phyloP scores from a whole-genome alignment of 108 stramenopile species.

The Phaeodactylum tricornutum region DNA sequence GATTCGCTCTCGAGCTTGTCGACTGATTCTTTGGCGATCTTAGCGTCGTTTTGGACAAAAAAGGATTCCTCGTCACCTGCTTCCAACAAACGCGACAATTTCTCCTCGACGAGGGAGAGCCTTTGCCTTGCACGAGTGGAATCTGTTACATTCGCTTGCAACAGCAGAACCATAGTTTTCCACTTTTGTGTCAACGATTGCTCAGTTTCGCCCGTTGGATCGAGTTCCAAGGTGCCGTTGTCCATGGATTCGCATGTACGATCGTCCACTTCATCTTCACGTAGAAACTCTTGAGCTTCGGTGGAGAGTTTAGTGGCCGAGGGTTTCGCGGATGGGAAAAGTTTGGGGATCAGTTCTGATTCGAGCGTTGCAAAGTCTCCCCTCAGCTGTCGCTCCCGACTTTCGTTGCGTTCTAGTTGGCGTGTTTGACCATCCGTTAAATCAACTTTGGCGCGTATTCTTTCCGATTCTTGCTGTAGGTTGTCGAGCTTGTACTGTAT shows the following conservation, averaged over 20 bases:
- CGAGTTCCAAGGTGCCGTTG: too few relatives aligned
- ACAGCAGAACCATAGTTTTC: too few relatives aligned
- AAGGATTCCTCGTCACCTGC: constrained; percentile 56
- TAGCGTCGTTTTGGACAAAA: constrained; percentile 58
- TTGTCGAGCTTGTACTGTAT: constrained; percentile 44
- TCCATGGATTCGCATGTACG: too few relatives aligned
- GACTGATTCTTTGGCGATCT: constrained; percentile 38
- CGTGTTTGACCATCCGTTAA: constrained; percentile 57
- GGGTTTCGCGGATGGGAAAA: background rate
- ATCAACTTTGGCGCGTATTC: constrained; percentile 54
- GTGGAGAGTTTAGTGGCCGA: background rate
- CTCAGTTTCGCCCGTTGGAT: constrained; percentile 24
- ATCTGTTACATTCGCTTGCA: constrained; percentile 3
- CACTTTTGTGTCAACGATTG: constrained; percentile 25
- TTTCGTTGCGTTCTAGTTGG: constrained; percentile 40
- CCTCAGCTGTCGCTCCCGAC: constrained; percentile 29
- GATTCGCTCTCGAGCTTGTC: constrained; percentile 13
- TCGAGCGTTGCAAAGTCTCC: constrained; percentile 26
- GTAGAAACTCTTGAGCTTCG: background rate
- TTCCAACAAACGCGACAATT: constrained; percentile 2
- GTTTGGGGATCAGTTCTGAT: constrained; percentile 11
- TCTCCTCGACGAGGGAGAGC: constrained; percentile 10
- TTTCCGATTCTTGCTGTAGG: constrained; percentile 46
- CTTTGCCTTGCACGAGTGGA: background rate
- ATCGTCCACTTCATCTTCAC: constrained; percentile 12